A percentile compares a stretch with the other conserved stretches of the same genome.
Evolutionary conservation across 2,329 filamentous ascomycete genomes (phyloP).

Genomic region (Xylariaceae sp.): DNA sequence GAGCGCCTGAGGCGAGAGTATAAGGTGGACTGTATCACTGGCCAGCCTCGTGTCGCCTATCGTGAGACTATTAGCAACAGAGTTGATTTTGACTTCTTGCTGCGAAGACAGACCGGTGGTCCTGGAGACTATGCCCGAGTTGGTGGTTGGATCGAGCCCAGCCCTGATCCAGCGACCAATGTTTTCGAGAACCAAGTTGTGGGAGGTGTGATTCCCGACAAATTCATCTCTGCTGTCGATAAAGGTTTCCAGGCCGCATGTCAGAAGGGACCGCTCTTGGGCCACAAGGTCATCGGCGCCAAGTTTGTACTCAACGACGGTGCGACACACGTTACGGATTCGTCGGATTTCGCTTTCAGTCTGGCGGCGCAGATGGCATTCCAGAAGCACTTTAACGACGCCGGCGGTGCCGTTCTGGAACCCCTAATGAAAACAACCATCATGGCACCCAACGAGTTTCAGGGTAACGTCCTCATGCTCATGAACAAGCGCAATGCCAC

Average conservation of each 20-base stretch:
- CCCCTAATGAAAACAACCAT: conserved; percentile 98
- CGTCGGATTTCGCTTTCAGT: conserved; percentile 94
- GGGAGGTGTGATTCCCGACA: conserved; percentile 89
- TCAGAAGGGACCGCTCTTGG: conserved; percentile 83
- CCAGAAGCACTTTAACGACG: conserved; percentile 83
- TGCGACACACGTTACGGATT: conserved; percentile 96
- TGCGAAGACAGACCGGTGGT: conserved; percentile 94
- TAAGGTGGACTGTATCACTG: conserved; percentile 92
- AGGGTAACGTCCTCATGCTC: conserved; percentile 89
- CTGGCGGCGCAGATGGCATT: conserved; percentile 94
- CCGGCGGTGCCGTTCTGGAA: conserved; percentile 80
- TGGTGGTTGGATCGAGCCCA: conserved; percentile 86
- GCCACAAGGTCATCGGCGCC: conserved; percentile 86
- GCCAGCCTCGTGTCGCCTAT: conserved; percentile 94
- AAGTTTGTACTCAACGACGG: conserved; percentile 94
- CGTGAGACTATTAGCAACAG: conserved; percentile 82
- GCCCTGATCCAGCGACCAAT: conserved; percentile 68
- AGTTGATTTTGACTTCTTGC: conserved; percentile 84
- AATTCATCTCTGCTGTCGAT: conserved; percentile 89
- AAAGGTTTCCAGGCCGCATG: conserved; percentile 88
- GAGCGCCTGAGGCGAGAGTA: conserved; percentile 97
- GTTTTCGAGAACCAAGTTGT: conserved; percentile 82
- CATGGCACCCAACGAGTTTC: conserved; percentile 94
- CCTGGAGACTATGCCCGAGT: conserved; percentile 95
- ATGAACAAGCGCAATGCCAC: conserved; percentile 96